Conservation (phyloP, 202 grass and related monocot species). For the Carex sylvatica region DNA sequence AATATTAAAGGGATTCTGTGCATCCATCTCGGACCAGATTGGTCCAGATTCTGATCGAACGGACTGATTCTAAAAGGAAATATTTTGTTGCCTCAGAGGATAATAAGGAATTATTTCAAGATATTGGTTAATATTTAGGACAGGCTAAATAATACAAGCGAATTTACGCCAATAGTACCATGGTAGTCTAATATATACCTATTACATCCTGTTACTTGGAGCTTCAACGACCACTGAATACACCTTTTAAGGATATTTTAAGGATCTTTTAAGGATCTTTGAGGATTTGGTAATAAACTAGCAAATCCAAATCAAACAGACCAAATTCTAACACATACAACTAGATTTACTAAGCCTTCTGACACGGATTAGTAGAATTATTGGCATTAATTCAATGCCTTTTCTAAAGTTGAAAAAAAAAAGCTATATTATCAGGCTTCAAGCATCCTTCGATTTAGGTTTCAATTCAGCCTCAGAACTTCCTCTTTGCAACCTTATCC, state of each 20-base stretch:
- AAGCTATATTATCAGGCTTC: constrained; percentile 15
- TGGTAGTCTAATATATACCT: constrained; percentile 15
- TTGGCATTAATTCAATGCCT: not conserved
- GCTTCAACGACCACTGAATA: not conserved
- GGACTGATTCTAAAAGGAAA: too few species aligned
- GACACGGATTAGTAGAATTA: constrained; percentile 27
- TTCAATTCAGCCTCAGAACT: constrained; percentile 12
- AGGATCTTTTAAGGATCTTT: not conserved
- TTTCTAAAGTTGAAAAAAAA: constrained; percentile 1
- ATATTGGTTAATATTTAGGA: constrained; percentile 7
- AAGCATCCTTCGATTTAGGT: constrained; percentile 21
- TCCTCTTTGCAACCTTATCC: constrained; percentile 24
- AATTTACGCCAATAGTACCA: not conserved
- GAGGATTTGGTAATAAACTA: constrained; percentile 15
- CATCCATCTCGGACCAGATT: too few species aligned
- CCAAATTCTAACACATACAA: not conserved
- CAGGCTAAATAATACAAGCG: not conserved
- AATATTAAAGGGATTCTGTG: too few species aligned
- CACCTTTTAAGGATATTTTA: not conserved
- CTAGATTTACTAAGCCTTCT: constrained; percentile 4
- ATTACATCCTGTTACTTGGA: not conserved
- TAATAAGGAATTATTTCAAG: not conserved
- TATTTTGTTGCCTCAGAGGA: too few species aligned
- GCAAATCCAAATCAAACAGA: constrained; percentile 4
- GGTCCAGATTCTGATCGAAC: too few species aligned